These are phyloP conservation scores for Neoboletus subvelutipes DNA, from an alignment of 768 basidiomycete genomes.

Conservation along the genomic window DNA sequence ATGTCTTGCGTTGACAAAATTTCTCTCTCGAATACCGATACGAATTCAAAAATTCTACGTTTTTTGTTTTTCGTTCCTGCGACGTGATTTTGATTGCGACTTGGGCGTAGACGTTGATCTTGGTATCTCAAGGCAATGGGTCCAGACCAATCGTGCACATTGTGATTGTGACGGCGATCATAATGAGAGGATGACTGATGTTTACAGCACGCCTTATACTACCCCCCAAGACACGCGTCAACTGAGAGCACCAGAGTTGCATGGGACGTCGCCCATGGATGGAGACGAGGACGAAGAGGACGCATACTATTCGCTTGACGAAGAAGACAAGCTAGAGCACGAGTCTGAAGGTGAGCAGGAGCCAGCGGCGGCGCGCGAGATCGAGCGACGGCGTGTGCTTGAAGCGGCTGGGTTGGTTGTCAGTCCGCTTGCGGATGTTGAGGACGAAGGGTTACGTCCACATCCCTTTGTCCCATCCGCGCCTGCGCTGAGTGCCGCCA, in stretches of 20 bases:
- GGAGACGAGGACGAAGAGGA: slow-evolving; percentile 37
- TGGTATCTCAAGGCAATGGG: not conserved
- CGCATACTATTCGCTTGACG: slow-evolving; percentile 31
- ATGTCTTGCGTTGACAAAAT: slow-evolving; percentile 7
- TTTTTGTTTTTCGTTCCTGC: slow-evolving; percentile 4
- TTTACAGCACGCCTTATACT: slow-evolving; percentile 26
- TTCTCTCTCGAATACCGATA: slow-evolving; percentile 10
- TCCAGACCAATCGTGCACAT: not conserved
- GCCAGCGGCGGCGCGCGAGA: slow-evolving; percentile 57
- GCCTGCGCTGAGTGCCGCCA: not conserved
- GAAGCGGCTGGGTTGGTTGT: slow-evolving; percentile 86
- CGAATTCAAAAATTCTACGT: slow-evolving; percentile 12
- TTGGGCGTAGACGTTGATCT: slow-evolving; percentile 5
- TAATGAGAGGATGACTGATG: slow-evolving; percentile 12
- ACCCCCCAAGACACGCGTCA: slow-evolving; percentile 19
- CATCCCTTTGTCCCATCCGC: slow-evolving; percentile 17
- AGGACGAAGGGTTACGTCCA: not conserved
- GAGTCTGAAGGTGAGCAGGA: slow-evolving; percentile 38
- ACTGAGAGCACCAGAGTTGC: slow-evolving; percentile 6
- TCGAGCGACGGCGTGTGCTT: slow-evolving; percentile 79
- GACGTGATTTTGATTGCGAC: slow-evolving; percentile 12
- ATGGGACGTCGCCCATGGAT: slow-evolving; percentile 10
- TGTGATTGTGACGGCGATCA: slow-evolving; percentile 5
- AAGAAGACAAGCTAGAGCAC: slow-evolving; percentile 20
- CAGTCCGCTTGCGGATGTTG: slow-evolving; percentile 32